Base-by-base conservation (phyloP, 2,329 filamentous ascomycete genomes). In the Penicillium sp. region DNA sequence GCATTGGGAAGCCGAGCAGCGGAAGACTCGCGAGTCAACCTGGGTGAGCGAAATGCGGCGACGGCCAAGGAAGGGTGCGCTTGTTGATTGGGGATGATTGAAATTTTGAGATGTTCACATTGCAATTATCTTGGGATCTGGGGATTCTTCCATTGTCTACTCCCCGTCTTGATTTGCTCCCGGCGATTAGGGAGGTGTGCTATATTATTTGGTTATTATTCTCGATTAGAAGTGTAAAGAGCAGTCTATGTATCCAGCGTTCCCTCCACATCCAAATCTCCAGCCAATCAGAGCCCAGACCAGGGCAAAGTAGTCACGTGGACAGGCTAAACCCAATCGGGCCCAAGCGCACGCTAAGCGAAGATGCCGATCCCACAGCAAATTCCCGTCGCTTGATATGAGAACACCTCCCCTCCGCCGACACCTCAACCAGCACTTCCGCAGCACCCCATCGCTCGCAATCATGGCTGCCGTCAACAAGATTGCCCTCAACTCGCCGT, bases 401-500 rank as follows among this genome's bases (percentile, higher is more conserved):
- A 61, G 52, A 47, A 53, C 53, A 56, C 57, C 53, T 51, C 44
- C 52, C 42, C 47, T 56, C 51, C 50, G 47, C 51, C 55, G 53
- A 59, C 58, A 56, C 50, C 48, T 57, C 56, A 57, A 56, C 56
- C 57, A 57, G 57, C 56, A 57, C 51, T 47, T 54, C 56, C 56
- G 55, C 57, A 56, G 56, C 55, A 57, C 53, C 55, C 55, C 57
- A 56, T 61, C 55, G 57, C 57, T 59, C 67, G 71, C 70, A 72
- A 78, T 62, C 65, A 82, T 81, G 79, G 75, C 85, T 72, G 77
- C 85, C 69, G 74, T 92, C 69, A 95, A 95, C 85, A 96, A 96
- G 87, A 96, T 96, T 73, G 88, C 89, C 69, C 72, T 82, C 70
- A 95, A 92, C 83, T 93, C 86, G 84, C 84, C 90, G 61, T 95